Base-by-base conservation (phyloP, 2,329 filamentous ascomycete species). In the Sclerotinia sclerotiorum region DNA sequence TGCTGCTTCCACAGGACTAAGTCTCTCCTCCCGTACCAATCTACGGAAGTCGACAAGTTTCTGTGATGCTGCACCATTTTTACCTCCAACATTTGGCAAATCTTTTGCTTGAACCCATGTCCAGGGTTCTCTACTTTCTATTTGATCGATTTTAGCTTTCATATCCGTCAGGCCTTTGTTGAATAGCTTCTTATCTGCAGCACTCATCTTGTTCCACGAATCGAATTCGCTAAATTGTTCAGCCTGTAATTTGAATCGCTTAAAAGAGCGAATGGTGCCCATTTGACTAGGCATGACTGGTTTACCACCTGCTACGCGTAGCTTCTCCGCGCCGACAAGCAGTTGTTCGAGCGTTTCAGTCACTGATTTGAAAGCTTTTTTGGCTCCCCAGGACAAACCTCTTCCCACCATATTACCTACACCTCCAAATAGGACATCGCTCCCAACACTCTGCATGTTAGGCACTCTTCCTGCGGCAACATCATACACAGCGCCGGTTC, bases 321-420 rank as follows among this genome's bases (percentile, higher is more conserved):
- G 7, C 15, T 58, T 46, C n/a, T 58, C 56, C 17, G 39, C 39
- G 27, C 39, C 56, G 10, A 19, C 32, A 10, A 58, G 56, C 15
- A 58, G 39, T 27, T 46, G 39, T 58, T 58, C 56, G 35, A 58
- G 56, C 56, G 15, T 58, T 24, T 46, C 56, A 44, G 15, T 13
- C 10, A 46, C 15, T 13, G n/a, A 46, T 17, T 58, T 58, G n/a
- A 58, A 58, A 58, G 17, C 56, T 17, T 21, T 58, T 0, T 27
- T 58, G 10, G 39, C 24, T 5, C 56, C 54, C 56, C 15, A 19
- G 46, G 39, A 13, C 11, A 58, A 15, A 58, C n/a, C 56, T 13
- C 24, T 58, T 17, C 56, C 42, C 0, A 58, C 24, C n/a, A 58
- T 58, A 29, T 29, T 46, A 1, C 29, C 39, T 19, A 46, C 42